Base-by-base conservation (phyloP, 441 rosid species). In the Aleurites moluccanus region DNA sequence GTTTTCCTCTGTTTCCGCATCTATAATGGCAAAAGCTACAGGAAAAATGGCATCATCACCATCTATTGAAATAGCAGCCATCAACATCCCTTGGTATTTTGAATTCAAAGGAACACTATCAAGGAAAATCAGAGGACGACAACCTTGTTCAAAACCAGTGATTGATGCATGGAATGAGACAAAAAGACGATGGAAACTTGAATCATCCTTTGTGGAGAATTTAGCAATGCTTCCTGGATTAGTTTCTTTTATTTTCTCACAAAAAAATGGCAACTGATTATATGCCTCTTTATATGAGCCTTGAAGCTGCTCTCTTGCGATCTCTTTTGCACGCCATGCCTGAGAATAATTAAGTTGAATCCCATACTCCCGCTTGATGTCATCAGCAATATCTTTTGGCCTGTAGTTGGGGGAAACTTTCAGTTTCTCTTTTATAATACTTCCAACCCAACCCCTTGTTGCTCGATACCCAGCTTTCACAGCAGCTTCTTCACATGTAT, bases 261-360 rank as follows among this genome's bases (percentile, higher is more conserved):
- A 84, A 73, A 84, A 82, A 65, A 78, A 80, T 11, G 87, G 87
- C n/a, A 84, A 50, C 68, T 82, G 84, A 76, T 45, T 84, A 56
- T 84, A 84, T 18, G 87, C 85, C 73, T 84, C 87, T 70, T 79
- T 78, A 63, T 79, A 81, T 5, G 87, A 81, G 18, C 87, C 87
- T 52, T 82, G 87, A 71, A 84, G 85, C 78, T 84, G 85, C 80
- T 80, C 85, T 76, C 83, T 78, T 11, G 87, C 87, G 13, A 84
- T 78, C 74, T 84, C 85, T 80, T 84, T 84, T 69, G 87, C 87
- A 45, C 84, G 83, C 85, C 87, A 82, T 68, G 87, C 87, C 44
- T 82, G 87, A 57, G 87, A 84, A 66, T 84, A 84, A 63, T 84
- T 84, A 78, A 84, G 70, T 42, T 84, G 81, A 72, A 84, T 84